A percentile compares a stretch with the other conserved stretches of the same genome.
These are phyloP conservation scores for Nevesoporus exiguus DNA, from an alignment of 768 basidiomycete species.

Conservation along the genomic window DNA sequence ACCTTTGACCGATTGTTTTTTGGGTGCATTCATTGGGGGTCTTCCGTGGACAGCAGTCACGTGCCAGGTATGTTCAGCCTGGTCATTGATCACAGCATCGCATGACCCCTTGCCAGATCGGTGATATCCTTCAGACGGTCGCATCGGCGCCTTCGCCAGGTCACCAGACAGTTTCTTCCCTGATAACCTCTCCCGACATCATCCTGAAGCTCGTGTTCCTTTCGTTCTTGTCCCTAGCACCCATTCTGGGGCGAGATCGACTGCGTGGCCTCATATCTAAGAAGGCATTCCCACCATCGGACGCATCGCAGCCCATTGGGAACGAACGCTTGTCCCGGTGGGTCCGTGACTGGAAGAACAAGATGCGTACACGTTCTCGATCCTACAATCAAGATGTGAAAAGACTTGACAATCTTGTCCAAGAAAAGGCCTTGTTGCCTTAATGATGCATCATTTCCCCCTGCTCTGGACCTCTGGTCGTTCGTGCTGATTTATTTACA, in stretches of 20 bases:
- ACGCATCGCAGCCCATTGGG: conserved; percentile 15
- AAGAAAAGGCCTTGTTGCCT: conserved; percentile 46
- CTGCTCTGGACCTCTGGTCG: conserved; percentile 8
- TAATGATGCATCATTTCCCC: conserved; percentile 19
- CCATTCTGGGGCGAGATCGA: conserved; percentile 72
- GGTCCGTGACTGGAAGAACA: conserved; percentile 68
- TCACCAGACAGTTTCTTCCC: conserved; percentile 75
- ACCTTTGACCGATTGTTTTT: conserved; percentile 63
- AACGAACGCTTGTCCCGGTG: conserved; percentile 45
- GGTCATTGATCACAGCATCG: conserved; percentile 14
- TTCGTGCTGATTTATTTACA: conserved; percentile 21
- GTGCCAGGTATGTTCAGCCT: conserved; percentile 60
- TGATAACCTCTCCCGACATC: conserved; percentile 82
- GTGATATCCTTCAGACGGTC: conserved; percentile 83
- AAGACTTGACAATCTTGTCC: conserved; percentile 48
- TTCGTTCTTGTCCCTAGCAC: conserved; percentile 81
- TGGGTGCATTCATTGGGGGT: conserved; percentile 81
- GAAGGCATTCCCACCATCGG: conserved; percentile 23
- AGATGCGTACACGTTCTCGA: conserved; percentile 52
- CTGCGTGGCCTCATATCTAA: conserved; percentile 55
- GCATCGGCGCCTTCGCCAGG: conserved; percentile 68
- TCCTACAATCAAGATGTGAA: conserved; percentile 46
- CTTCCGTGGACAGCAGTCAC: conserved; percentile 91
- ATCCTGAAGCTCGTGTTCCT: conserved; percentile 80
- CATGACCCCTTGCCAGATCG: conserved; percentile 51